Evolutionary conservation across 805 yeast species (phyloP).

Genomic region (Sugiyamaella boreocaroliniensis): DNA sequence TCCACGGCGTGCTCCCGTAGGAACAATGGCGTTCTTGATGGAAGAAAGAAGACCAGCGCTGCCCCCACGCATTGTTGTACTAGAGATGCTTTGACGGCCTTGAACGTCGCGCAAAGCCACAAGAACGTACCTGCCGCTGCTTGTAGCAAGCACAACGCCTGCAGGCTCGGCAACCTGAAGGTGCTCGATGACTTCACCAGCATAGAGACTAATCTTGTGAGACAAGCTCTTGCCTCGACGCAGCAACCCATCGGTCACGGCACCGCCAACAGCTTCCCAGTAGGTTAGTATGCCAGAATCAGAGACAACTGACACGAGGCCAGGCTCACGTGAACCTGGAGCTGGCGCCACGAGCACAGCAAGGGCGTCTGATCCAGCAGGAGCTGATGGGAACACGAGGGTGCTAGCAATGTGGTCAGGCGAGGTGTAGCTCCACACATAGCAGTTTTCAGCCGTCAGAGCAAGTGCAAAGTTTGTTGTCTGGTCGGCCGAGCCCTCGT

Average conservation of each 20-base stretch:
- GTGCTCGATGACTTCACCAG: conserved; percentile 50
- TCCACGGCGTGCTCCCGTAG: conserved; percentile 30
- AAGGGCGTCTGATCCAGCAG: conserved; percentile 28
- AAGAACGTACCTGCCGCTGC: conserved; percentile 57
- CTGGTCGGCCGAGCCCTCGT: conserved; percentile 43
- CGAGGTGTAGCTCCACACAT: conserved; percentile 64
- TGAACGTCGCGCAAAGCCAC: conserved; percentile 58
- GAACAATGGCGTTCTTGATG: conserved; percentile 22
- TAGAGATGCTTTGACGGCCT: conserved; percentile 46
- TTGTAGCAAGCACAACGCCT: conserved; percentile 66
- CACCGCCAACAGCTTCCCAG: conserved; percentile 68
- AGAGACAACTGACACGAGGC: conserved; percentile 59
- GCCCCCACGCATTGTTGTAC: conserved; percentile 24
- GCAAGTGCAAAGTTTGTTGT: conserved; percentile 44
- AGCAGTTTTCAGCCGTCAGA: conserved; percentile 44
- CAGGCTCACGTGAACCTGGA: conserved; percentile 52
- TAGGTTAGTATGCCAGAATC: conserved; percentile 54
- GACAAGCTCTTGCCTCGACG: conserved; percentile 33
- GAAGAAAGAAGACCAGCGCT: conserved; percentile 26
- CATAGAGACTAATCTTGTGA: conserved; percentile 37
- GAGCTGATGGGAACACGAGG: conserved; percentile 40
- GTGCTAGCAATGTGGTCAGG: conserved; percentile 54
- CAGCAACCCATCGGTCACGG: conserved; percentile 57
- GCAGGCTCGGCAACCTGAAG: conserved; percentile 63
- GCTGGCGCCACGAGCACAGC: conserved; percentile 55